These are phyloP conservation scores for Nakazawaea ambrosiae DNA, from an alignment of 805 yeast genomes.

Conservation along the genomic window DNA sequence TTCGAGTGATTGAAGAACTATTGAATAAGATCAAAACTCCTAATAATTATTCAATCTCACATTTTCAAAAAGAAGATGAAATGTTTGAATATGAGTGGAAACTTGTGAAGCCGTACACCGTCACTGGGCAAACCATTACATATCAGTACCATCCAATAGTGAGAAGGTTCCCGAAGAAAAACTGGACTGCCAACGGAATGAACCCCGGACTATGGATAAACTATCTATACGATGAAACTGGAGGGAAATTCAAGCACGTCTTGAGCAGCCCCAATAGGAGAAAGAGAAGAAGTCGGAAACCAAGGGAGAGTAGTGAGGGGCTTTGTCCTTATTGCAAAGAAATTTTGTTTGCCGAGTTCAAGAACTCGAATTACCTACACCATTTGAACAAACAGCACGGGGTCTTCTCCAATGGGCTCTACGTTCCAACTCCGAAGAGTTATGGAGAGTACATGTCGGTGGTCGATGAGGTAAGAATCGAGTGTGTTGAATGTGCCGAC, in stretches of 20 bases:
- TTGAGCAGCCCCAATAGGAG: too few relatives aligned
- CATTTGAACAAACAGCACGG: slow-evolving; percentile 27
- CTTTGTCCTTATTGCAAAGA: slow-evolving; percentile 8
- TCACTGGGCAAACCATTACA: background rate
- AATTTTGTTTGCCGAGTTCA: slow-evolving; percentile 19
- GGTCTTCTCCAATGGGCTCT: slow-evolving; percentile 22
- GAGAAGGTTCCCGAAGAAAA: slow-evolving; percentile 4
- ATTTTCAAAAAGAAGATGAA: slow-evolving; percentile 1
- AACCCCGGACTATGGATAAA: too few relatives aligned
- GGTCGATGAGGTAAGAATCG: slow-evolving; percentile 11
- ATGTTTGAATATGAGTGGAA: slow-evolving; percentile 1
- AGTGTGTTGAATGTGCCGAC: slow-evolving; percentile 18
- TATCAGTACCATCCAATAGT: slow-evolving; percentile 2
- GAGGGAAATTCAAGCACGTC: too few relatives aligned
- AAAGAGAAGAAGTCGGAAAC: background rate
- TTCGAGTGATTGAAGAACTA: background rate
- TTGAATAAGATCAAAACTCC: background rate
- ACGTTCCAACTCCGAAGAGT: slow-evolving; percentile 18
- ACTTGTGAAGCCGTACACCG: background rate
- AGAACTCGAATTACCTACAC: slow-evolving; percentile 23
- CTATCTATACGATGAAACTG: too few relatives aligned
- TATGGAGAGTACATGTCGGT: slow-evolving; percentile 12
- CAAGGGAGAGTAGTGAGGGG: slow-evolving; percentile 2
- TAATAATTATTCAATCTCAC: background rate
- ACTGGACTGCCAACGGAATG: too few relatives aligned